Evolutionary conservation across 352 stramenopile genomes (phyloP).

Genomic region (Pythium dissimile): DNA sequence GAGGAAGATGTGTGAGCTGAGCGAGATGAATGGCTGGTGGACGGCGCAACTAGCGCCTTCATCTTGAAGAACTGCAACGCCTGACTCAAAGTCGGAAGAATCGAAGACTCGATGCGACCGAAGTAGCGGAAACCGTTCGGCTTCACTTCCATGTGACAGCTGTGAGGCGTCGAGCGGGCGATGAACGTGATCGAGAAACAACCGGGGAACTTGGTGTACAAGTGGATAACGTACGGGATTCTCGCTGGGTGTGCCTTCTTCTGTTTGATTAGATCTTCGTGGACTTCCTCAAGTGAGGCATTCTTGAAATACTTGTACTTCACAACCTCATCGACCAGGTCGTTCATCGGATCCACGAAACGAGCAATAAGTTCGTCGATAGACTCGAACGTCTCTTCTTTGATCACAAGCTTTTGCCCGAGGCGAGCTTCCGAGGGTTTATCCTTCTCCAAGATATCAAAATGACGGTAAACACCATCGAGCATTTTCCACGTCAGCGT

Average conservation of each 20-base stretch:
- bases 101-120: slow-evolving; percentile 82
- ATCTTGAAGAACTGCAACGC: slow-evolving; percentile 90
- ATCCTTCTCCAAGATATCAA: slow-evolving; percentile 86
- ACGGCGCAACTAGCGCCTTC: slow-evolving; percentile 69
- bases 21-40: slow-evolving; percentile 30
- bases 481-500: slow-evolving; percentile 89
- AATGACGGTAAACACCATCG: slow-evolving; percentile 83
- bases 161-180: slow-evolving; percentile 75
- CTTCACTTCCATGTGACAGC: slow-evolving; percentile 87
- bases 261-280: slow-evolving; percentile 86
- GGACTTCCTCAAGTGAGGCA: slow-evolving; percentile 59
- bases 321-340: slow-evolving; percentile 80
- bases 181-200: slow-evolving; percentile 91
- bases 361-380: slow-evolving; percentile 88
- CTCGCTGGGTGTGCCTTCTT: slow-evolving; percentile 82
- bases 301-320: slow-evolving; percentile 88
- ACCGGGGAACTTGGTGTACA: slow-evolving; percentile 84
- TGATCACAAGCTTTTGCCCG: slow-evolving; percentile 79
- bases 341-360: slow-evolving; percentile 89
- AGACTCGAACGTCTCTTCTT: slow-evolving; percentile 83
- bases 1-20: slow-evolving; percentile 25
- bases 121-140: slow-evolving; percentile 85
- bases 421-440: slow-evolving; percentile 84
- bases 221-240: slow-evolving; percentile 82
- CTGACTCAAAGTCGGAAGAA: slow-evolving; percentile 71